phyloP scores from a whole-genome alignment of 2,329 filamentous ascomycete genomes.

The Colletotrichum cereale region DNA sequence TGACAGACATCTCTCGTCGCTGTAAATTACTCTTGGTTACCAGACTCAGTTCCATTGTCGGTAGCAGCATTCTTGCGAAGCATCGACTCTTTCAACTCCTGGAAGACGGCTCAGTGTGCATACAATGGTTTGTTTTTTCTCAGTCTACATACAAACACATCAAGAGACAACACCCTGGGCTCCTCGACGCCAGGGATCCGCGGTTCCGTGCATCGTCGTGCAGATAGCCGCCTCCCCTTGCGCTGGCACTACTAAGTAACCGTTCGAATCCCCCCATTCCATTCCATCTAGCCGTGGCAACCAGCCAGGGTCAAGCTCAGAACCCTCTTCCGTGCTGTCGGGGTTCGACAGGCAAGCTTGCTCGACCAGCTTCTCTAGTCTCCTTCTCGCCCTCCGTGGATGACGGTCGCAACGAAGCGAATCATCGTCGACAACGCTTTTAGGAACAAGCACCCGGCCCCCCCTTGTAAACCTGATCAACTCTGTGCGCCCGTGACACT shows the following conservation, averaged over 20 bases:
- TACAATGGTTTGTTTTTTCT: constrained; percentile 7
- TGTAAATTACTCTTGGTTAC: neutral
- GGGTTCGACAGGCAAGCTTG: constrained; percentile 20
- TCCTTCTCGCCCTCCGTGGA: neutral
- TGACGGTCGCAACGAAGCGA: neutral
- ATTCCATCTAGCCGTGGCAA: constrained; percentile 1
- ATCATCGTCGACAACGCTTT: constrained; percentile 1
- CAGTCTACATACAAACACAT: constrained; percentile 10
- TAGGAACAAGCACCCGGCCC: neutral
- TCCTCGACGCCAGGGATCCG: neutral
- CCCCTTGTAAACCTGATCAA: constrained; percentile 6
- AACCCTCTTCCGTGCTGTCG: constrained; percentile 1
- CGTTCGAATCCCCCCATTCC: constrained; percentile 2
- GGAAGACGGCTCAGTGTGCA: neutral
- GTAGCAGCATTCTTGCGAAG: neutral
- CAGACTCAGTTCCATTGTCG: neutral
- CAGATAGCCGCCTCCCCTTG: constrained; percentile 20
- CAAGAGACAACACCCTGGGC: constrained; percentile 4
- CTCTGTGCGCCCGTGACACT: constrained; percentile 25
- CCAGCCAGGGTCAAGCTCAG: neutral
- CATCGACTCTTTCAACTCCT: too few relatives aligned
- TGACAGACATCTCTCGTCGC: neutral
- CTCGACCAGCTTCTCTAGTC: constrained; percentile 7
- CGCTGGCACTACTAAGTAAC: neutral
- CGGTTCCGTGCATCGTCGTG: constrained; percentile 14